Evolutionary conservation across 2,329 filamentous ascomycete species (phyloP).

Genomic region (Tympanopsis confertula): DNA sequence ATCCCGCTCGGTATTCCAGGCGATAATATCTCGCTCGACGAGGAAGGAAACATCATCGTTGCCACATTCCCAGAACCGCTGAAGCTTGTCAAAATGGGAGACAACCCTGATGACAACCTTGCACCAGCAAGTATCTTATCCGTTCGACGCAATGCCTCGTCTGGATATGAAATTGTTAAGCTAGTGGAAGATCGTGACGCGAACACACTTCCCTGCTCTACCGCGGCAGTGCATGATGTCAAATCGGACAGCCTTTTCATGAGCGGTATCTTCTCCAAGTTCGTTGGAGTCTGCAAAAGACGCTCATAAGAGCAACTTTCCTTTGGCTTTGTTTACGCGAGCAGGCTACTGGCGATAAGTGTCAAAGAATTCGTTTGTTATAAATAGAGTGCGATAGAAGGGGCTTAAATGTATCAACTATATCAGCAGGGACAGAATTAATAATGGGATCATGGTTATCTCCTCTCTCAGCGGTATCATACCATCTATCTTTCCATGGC

Average conservation of each 20-base stretch:
- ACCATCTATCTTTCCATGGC: too few relatives aligned
- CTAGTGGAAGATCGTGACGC: conserved; percentile 2
- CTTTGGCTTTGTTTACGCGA: too few relatives aligned
- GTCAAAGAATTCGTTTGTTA: too few relatives aligned
- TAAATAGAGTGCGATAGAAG: too few relatives aligned
- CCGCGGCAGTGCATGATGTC: conserved; percentile 7
- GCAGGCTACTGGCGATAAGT: too few relatives aligned
- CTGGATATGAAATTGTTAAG: background rate
- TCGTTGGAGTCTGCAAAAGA: background rate
- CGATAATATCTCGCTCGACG: background rate
- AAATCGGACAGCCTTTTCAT: conserved; percentile 6
- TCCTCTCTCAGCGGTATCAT: too few relatives aligned
- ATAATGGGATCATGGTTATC: too few relatives aligned
- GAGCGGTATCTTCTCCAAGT: conserved; percentile 8
- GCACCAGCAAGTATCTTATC: background rate
- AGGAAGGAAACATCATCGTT: background rate
- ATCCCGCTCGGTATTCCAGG: background rate
- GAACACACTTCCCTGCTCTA: conserved; percentile 5
- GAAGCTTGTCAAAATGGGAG: background rate
- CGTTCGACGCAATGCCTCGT: background rate
- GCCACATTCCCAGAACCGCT: background rate
- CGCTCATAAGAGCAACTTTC: too few relatives aligned
- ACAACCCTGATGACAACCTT: background rate
- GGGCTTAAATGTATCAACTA: too few relatives aligned
- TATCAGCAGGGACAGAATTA: too few relatives aligned